phyloP scores from a whole-genome alignment of 768 basidiomycete genomes.

The Chiua virens region DNA sequence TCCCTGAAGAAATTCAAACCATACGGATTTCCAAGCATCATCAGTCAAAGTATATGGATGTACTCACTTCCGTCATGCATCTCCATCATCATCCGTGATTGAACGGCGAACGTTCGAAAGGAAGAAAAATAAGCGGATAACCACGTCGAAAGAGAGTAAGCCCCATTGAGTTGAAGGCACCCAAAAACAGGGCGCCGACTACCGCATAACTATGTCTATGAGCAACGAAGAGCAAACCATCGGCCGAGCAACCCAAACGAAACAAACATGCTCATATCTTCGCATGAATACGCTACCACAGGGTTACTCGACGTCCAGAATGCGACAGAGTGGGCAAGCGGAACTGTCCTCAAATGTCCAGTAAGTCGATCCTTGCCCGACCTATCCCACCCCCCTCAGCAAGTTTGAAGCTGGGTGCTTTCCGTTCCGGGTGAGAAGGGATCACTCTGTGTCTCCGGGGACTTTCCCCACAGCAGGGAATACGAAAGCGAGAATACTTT shows the following conservation, averaged over 20 bases:
- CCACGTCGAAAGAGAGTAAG: slow-evolving; percentile 79
- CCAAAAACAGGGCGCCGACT: slow-evolving; percentile 41
- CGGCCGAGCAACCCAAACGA: slow-evolving; percentile 42
- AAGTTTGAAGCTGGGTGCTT: slow-evolving; percentile 75
- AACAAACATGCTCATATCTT: slow-evolving; percentile 73
- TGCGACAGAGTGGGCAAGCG: slow-evolving; percentile 61
- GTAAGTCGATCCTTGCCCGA: slow-evolving; percentile 50
- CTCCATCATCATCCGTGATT: slow-evolving; percentile 16
- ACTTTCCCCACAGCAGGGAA: slow-evolving; percentile 86
- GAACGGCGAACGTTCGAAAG: slow-evolving; percentile 54
- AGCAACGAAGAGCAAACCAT: slow-evolving; percentile 60
- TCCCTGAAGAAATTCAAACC: slow-evolving; percentile 92
- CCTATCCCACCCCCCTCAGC: slow-evolving; percentile 54
- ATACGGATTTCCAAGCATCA: slow-evolving; percentile 55
- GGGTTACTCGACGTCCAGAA: slow-evolving; percentile 35
- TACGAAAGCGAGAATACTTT: slow-evolving; percentile 44
- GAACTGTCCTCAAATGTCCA: slow-evolving; percentile 32
- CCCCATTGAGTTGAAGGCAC: slow-evolving; percentile 83
- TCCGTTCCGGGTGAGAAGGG: slow-evolving; percentile 58
- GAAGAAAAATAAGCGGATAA: slow-evolving; percentile 47
- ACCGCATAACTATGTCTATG: slow-evolving; percentile 91
- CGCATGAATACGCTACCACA: slow-evolving; percentile 49
- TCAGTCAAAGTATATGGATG: slow-evolving; percentile 25
- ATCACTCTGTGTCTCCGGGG: slow-evolving; percentile 82
- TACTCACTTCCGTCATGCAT: slow-evolving; percentile 19